Base-by-base conservation (phyloP, 2,329 filamentous ascomycete species). In the Eutypella sp. region DNA sequence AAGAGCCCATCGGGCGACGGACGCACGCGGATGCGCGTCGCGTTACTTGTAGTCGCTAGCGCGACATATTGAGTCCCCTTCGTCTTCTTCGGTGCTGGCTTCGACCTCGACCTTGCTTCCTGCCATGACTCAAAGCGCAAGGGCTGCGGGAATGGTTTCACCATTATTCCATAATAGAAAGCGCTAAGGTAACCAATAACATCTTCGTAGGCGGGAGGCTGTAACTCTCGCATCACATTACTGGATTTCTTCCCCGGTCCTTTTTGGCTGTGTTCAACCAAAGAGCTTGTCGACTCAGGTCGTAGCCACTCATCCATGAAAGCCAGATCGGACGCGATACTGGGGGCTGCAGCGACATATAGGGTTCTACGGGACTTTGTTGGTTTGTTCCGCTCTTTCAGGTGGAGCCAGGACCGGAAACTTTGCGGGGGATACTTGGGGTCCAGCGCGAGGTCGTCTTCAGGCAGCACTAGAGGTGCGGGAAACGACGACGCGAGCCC, bases 381-480 rank as follows among this genome's bases (percentile, higher is more conserved):
- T 2, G 80, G 61, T 13, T 69, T 64, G 46, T 83, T 82, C 5
- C 79, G 68, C 5, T 66, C 52, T 6, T 66, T 64, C 22, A 65
- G 62, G 0, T 67, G 53, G 2, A 69, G 50, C 78, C 79, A 85
- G 0, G 69, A 67, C 23, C 68, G 65, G 36, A 80, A 65, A 33
- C 68, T 75, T 50, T 86, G 81, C 0, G 73, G 63, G 1, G 71
- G 66, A 33, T 68, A 70, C 5, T 72, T 65, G 1, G 76, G 74
- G 33, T 84, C 74, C 27, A 69, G 61, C 1, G 74, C 71, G 1
- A 87, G 67, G 18, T 79, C 77, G 55, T 85, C 82, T 2, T 67
- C 70, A 0, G 82, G 82, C 0, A 86, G 63, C 0, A 84, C 66
- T 5, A 86, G 57, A 0, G 82, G 80, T 0, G 67, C 77, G 0